A percentile compares a stretch with the other conserved stretches of the same genome.
phyloP scores from a whole-genome alignment of 306 rosid species.

The Medicago ruthenica region DNA sequence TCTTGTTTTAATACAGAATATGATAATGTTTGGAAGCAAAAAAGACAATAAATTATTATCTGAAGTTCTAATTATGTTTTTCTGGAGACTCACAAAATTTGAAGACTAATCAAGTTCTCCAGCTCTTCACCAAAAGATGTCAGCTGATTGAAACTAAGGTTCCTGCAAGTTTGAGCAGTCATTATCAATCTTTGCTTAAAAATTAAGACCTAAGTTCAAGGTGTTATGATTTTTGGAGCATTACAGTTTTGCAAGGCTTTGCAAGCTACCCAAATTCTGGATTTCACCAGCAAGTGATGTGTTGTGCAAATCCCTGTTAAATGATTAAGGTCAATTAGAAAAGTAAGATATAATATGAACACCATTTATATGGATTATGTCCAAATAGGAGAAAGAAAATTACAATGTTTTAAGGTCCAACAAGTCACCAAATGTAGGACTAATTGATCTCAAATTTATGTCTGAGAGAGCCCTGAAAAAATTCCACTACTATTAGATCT shows the following conservation, averaged over 20 bases:
- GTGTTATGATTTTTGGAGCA: constrained; percentile 38
- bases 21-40: not conserved
- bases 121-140: constrained; percentile 76
- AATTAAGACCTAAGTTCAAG: not conserved
- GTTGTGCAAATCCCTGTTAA: constrained; percentile 88
- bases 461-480: constrained; percentile 70
- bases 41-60: constrained; percentile 30
- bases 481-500: constrained; percentile 31
- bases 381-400: constrained; percentile 35
- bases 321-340: constrained; percentile 23
- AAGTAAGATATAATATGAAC: not conserved
- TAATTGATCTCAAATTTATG: constrained; percentile 79
- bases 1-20: constrained; percentile 6
- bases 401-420: constrained; percentile 87
- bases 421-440: constrained; percentile 87
- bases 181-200: constrained; percentile 12
- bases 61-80: constrained; percentile 4
- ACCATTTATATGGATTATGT: not conserved
- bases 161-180: constrained; percentile 63
- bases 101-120: constrained; percentile 72
- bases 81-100: constrained; percentile 66
- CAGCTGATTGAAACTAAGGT: constrained; percentile 82
- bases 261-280: constrained; percentile 81
- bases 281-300: constrained; percentile 79
- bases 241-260: constrained; percentile 82